Base-by-base conservation (phyloP, 352 stramenopile genomes). In the Phytophthora ohioensis region DNA sequence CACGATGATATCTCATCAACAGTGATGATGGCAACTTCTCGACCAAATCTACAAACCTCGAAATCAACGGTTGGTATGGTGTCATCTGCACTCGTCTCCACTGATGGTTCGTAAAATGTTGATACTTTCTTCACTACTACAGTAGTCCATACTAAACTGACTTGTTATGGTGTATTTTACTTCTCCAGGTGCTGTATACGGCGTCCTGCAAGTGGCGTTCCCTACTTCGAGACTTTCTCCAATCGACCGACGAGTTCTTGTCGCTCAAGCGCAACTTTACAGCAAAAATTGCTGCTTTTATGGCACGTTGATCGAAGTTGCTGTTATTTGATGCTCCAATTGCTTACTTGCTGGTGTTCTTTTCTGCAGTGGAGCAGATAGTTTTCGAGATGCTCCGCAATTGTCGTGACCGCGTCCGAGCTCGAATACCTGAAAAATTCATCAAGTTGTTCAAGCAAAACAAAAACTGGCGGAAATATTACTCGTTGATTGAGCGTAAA, bases 381-480 rank as follows among this genome's bases (percentile, higher is more conserved):
- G 35, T 93, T 1, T 74, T 84, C 42, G 82, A 90, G 30, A 82
- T 92, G 73, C 66, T 90, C 41, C 80, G 81, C 9, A 80, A 88
- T 56, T 82, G 75, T 48, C 72, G 77, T 4, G 85, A 92, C 38
- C 75, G 78, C 21, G 60, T 88, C 15, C 75, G 75, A 7, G 76
- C 77, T 12, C 78, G 82, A 10, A 55, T 70, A 0, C 85, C 82
- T 1, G 73, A 86, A 3, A 80, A 67, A 5, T 92, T 93, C 36
- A 65, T 73, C 27, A 84, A 79, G 32, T 57, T 93, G 7, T 92
- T 91, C 70, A 91, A 90, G 67, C 85, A 93, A 81, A 90, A 76
- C 53, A 86, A 85, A 54, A 88, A 86, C 51, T 93, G 85, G 84
- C 72, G 82, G 3, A 93, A 91, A 47, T 91, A 92, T 47, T 92